A percentile compares a stretch with the other conserved stretches of the same genome.
These are phyloP conservation scores for Podospora bellae-mahoneyi DNA, from an alignment of 495 filamentous ascomycete genomes.

Conservation along the genomic window DNA sequence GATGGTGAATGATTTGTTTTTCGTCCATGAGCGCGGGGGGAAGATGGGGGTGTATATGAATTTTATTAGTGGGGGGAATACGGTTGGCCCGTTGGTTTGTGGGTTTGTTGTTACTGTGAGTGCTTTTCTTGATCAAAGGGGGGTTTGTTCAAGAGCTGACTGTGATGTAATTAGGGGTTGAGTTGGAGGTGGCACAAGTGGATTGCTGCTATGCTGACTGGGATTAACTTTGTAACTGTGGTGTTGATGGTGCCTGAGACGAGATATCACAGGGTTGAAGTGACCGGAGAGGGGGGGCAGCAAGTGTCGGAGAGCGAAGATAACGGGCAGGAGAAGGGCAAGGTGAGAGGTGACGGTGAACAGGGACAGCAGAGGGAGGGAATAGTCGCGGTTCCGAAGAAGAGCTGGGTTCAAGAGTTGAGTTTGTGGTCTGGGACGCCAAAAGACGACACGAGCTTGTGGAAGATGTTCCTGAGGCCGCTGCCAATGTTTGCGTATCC, in stretches of 20 bases:
- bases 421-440: slow-evolving; percentile 29
- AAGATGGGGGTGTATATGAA: slow-evolving; percentile 42
- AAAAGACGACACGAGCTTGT: slow-evolving; percentile 22
- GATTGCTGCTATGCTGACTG: slow-evolving; percentile 34
- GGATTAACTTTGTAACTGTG: slow-evolving; percentile 34
- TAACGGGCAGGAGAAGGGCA: background rate
- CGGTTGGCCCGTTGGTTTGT: slow-evolving; percentile 40
- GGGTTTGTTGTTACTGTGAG: slow-evolving; percentile 35
- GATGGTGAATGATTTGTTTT: slow-evolving; percentile 44
- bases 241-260: slow-evolving; percentile 42
- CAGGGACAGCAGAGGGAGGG: background rate
- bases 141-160: background rate
- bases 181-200: slow-evolving; percentile 43
- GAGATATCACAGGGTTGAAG: slow-evolving; percentile 34
- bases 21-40: slow-evolving; percentile 41
- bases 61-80: slow-evolving; percentile 40
- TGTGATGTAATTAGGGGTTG: slow-evolving; percentile 14
- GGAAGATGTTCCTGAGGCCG: slow-evolving; percentile 36
- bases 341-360: background rate
- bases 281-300: background rate
- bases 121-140: background rate
- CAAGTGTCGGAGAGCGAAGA: background rate
- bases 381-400: slow-evolving; percentile 19
- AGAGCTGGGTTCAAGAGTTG: slow-evolving; percentile 29
- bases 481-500: slow-evolving; percentile 43